Percentiles rank a stretch among this genome's conserved stretches.
Evolutionary conservation across 176 grass and related monocot species (phyloP).

Genomic region (Musa schizocarpa): DNA sequence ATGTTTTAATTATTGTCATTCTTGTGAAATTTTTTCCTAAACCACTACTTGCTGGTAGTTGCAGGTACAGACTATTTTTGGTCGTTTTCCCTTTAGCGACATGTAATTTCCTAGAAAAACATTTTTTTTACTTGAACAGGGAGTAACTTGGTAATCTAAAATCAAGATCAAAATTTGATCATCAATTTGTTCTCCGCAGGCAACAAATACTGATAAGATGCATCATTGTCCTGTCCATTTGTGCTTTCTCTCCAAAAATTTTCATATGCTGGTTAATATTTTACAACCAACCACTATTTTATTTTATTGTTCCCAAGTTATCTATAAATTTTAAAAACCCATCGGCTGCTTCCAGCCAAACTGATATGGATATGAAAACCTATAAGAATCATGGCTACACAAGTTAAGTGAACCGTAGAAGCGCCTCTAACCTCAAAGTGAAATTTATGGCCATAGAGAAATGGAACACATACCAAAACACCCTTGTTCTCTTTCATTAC

Average conservation of each 20-base stretch:
- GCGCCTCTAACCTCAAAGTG: too few species aligned
- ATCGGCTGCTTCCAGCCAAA: not conserved
- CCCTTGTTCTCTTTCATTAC: too few species aligned
- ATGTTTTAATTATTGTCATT: too few species aligned
- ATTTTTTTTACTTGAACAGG: not conserved
- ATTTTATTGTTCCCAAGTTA: not conserved
- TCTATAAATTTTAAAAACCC: not conserved
- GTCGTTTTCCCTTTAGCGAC: too few species aligned
- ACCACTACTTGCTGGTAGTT: not conserved
- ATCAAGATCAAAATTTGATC: not conserved
- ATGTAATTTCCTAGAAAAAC: too few species aligned
- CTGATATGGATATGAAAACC: not conserved
- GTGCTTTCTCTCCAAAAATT: not conserved
- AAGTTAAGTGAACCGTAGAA: too few species aligned
- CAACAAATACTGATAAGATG: not conserved
- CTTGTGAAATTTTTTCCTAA: too few species aligned
- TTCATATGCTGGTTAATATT: too few species aligned
- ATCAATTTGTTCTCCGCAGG: not conserved
- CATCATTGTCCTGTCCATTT: not conserved
- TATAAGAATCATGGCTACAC: not conserved
- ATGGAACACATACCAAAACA: too few species aligned
- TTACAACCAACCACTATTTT: too few species aligned
- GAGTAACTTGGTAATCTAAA: not conserved
- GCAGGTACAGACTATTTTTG: not conserved
- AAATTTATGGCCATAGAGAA: too few species aligned